Evolutionary conservation across 352 stramenopile species (phyloP).

Genomic region (Phytopythium helicoides): DNA sequence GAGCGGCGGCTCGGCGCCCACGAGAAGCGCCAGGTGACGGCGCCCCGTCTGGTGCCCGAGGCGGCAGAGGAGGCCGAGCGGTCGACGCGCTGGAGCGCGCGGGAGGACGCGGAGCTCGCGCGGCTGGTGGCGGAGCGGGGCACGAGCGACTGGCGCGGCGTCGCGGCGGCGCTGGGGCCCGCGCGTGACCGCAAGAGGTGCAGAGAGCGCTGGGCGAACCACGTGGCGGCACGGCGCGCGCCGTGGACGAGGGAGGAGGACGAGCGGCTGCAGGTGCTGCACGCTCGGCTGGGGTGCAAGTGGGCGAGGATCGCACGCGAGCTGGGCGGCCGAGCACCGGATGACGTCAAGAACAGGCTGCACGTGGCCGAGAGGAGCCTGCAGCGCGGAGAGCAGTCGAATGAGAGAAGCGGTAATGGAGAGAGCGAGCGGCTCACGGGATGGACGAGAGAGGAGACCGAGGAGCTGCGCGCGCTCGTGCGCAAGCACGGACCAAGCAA

Average conservation of each 20-base stretch:
- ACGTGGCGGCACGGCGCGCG: slow-evolving; percentile 34
- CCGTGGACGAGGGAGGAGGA: slow-evolving; percentile 54
- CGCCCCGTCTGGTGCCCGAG: not conserved
- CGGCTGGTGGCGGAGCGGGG: slow-evolving; percentile 39
- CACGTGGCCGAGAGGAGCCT: slow-evolving; percentile 20
- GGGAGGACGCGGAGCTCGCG: slow-evolving; percentile 44
- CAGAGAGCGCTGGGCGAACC: slow-evolving; percentile 72
- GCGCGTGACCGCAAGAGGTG: slow-evolving; percentile 61
- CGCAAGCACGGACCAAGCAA: slow-evolving; percentile 45
- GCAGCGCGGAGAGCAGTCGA: not conserved
- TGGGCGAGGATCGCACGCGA: slow-evolving; percentile 37
- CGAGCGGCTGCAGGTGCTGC: slow-evolving; percentile 26
- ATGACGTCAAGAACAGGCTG: slow-evolving; percentile 61
- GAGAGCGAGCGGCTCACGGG: slow-evolving; percentile 13
- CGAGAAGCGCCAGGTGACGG: slow-evolving; percentile 6
- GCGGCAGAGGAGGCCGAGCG: not conserved
- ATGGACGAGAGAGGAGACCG: slow-evolving; percentile 23
- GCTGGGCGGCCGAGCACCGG: slow-evolving; percentile 33
- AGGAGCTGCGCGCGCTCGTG: slow-evolving; percentile 36
- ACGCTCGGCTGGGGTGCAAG: slow-evolving; percentile 19
- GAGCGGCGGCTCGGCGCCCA: not conserved
- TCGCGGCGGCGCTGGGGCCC: slow-evolving; percentile 33
- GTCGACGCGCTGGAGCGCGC: slow-evolving; percentile 36
- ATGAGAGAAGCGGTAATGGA: not conserved
- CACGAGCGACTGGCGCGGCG: slow-evolving; percentile 27